Evolutionary conservation across 2,329 filamentous ascomycete genomes (phyloP), one percentile per base, ranked within the genome.

Genomic region (Fusarium equiseti): DNA sequence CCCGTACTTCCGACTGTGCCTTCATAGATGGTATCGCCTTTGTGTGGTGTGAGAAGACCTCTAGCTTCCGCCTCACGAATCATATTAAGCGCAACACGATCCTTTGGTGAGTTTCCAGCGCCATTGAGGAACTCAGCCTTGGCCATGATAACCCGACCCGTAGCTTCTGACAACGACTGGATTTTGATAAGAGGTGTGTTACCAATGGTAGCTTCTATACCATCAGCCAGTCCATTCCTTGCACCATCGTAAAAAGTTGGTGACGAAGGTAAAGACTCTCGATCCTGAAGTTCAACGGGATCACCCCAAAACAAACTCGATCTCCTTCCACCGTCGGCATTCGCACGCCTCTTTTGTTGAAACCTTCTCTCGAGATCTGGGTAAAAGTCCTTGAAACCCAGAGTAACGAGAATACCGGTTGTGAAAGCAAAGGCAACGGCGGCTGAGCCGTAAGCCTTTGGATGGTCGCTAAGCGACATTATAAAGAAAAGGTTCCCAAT

Each of bases 101-200:
- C 96, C 81, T 99, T 99, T 43, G 96, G 95, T 73, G 92, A 96
- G 75, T 93, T 93, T 18, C 96, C 96, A 5, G 95, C 95, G 52
- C 95, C 96, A 82, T 99, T 98, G 58, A 99, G 87, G 77, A 97
- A 97, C 87, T 99, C 96, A 51, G 94, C 94, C 82, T 99, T 99
- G 72, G 91, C 96, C 38, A 98, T 85, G 76, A 99, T 97, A 43
- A 90, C 90, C 76, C 96, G 94, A 22, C 94, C 94, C 6, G 96
- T 98, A 20, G 91, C 93, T 49, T 92, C 90, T 6, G 93, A 97
- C 26, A 99, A 87, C 40, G 92, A 95, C 73, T 90, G 92, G 78
- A 99, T 94, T 70, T 89, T 89, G 75, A 99, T 88, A 27, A 99
- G 86, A 2, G 95, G 95, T 16, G 96, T 99, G 80, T 97, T 92